Evolutionary conservation across 1,284 basidiomycete genomes (phyloP).

Genomic region (Trametes sp.): DNA sequence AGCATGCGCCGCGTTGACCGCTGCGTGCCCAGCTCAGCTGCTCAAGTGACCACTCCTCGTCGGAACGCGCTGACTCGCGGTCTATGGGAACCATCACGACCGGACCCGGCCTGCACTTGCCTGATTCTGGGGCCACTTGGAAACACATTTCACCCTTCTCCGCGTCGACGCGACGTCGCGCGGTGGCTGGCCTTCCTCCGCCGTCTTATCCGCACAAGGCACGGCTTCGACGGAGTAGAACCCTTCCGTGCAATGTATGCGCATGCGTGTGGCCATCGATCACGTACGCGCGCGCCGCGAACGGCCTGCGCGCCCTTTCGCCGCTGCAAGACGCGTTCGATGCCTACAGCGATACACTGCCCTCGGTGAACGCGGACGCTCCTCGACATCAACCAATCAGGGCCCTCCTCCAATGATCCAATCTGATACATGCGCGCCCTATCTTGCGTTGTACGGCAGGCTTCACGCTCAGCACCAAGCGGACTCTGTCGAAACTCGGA

Average conservation of each 20-base stretch:
- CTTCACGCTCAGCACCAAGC: no score
- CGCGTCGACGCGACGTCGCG: not conserved
- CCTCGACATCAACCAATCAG: constrained; percentile 8
- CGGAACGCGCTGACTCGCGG: constrained; percentile 7
- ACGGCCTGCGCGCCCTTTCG: not conserved
- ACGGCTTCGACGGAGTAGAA: constrained; percentile 17
- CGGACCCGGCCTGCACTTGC: constrained; percentile 7
- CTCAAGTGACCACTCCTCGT: constrained; percentile 13
- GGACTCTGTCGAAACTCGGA: no score
- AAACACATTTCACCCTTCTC: constrained; percentile 18
- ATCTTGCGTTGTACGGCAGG: not conserved
- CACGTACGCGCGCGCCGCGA: not conserved
- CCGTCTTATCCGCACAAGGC: constrained; percentile 14
- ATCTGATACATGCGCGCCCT: not conserved
- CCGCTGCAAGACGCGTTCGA: constrained; percentile 5
- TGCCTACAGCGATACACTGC: constrained; percentile 1
- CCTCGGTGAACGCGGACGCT: constrained; percentile 3
- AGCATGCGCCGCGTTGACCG: not conserved
- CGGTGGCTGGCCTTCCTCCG: not conserved
- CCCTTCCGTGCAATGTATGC: constrained; percentile 2
- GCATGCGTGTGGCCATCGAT: constrained; percentile 4
- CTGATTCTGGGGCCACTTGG: constrained; percentile 13
- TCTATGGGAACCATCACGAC: constrained; percentile 21
- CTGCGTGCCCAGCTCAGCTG: not conserved
- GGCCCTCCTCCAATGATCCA: not conserved